Base-by-base conservation (phyloP, 2,329 filamentous ascomycete genomes). In the Diatrype stigma region DNA sequence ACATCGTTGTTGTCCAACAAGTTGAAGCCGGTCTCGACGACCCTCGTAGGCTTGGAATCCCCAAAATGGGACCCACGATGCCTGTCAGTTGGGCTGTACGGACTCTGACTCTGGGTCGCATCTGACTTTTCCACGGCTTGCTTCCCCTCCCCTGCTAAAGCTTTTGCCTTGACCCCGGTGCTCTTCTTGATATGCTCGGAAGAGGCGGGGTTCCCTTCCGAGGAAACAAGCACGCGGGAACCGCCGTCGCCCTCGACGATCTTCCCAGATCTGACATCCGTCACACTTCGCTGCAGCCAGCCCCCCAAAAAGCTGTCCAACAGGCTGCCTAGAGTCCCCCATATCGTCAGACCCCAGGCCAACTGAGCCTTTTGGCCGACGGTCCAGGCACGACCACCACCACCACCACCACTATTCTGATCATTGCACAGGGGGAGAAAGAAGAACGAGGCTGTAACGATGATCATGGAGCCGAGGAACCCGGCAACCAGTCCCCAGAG, bases 1-100 rank as follows among this genome's bases (percentile, higher is more conserved):
- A 99, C 91, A 49, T 89, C 88, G 68, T 99, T 99, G 69, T 99
- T 99, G 69, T 96, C 91, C 51, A 99, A 74, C 54, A 95, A 67
- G 66, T 96, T 81, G 81, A 72, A 76, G 47, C 66, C 90, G 59
- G 76, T 87, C 70, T 89, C 83, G 6, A 86, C 70, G 5, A 84
- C 73, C 17, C 87, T 75, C 47, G 84, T 85, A 53, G 86, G 80
- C 60, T 76, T 77, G 50, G 77, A 71, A 51, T 78, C 73, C 2
- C 81, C 71, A 73, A 80, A 79, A 62, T 75, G 82, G 6, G 77
- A 60, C 61, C 70, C 72, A 42, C 78, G 73, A 51, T 78, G 70
- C 66, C 75, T 78, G 59, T 77, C 72, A 49, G 69, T 70, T 7
- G 72, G 62, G 55, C 80, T 75, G 61, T 81, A 81, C 56, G 73